These are phyloP conservation scores for Tolypocladium pustulatum DNA, from an alignment of 2,329 filamentous ascomycete genomes.

Conservation along the genomic window DNA sequence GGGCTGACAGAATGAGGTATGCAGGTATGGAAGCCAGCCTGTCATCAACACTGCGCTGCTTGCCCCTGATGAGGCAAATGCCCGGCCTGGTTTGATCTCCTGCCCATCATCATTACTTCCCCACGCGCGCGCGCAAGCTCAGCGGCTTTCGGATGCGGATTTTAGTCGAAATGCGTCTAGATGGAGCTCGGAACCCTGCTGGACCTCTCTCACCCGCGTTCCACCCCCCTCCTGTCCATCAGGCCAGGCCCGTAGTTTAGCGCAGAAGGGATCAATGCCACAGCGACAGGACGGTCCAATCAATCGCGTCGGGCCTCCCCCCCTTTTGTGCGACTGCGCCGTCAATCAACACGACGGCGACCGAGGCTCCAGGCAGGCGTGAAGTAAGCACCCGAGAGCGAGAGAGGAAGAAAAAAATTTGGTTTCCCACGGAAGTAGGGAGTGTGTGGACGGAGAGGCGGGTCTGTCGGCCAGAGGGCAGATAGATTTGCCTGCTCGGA, in stretches of 20 bases:
- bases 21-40: neutral
- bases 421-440: neutral
- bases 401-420: neutral
- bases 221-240: neutral
- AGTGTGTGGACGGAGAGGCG: neutral
- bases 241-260: slow-evolving; percentile 11
- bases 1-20: neutral
- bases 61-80: neutral
- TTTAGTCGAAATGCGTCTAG: neutral
- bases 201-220: neutral
- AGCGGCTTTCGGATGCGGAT: neutral
- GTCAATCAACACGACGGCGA: slow-evolving; percentile 19
- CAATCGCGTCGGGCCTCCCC: slow-evolving; percentile 6
- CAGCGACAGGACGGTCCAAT: slow-evolving; percentile 16
- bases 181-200: no score
- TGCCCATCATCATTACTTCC: neutral
- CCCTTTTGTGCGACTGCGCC: slow-evolving; percentile 8
- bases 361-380: slow-evolving; percentile 11
- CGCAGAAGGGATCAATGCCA: slow-evolving; percentile 19
- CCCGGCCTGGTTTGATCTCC: neutral
- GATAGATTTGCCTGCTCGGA: neutral
- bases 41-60: neutral
- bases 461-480: neutral
- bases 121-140: neutral
- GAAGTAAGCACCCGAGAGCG: neutral